phyloP scores from a whole-genome alignment of 1,139 yeast genomes.

The Barnettozyma hawaiiensis region DNA sequence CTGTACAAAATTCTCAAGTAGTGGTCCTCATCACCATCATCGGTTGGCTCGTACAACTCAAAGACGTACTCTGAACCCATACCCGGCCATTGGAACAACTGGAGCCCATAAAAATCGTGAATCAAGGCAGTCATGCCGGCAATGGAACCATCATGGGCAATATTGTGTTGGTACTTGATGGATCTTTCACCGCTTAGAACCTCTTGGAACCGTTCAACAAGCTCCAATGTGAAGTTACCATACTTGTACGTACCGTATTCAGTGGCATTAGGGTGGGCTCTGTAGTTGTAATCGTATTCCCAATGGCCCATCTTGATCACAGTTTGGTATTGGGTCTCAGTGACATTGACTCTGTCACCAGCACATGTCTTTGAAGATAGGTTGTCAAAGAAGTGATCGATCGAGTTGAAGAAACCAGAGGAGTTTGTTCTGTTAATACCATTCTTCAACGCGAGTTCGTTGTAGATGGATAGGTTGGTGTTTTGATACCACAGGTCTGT shows the following conservation, averaged over 20 bases:
- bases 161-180: conserved; percentile 32
- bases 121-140: conserved; percentile 33
- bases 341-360: conserved; percentile 28
- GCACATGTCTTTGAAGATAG: conserved; percentile 34
- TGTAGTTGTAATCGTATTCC: conserved; percentile 34
- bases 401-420: conserved; percentile 28
- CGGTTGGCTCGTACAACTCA: conserved; percentile 30
- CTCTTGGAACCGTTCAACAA: conserved; percentile 27
- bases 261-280: conserved; percentile 30
- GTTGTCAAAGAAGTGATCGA: conserved; percentile 38
- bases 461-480: conserved; percentile 27
- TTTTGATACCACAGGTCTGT: conserved; percentile 32
- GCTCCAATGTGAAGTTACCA: conserved; percentile 34
- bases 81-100: conserved; percentile 38
- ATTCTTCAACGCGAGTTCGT: conserved; percentile 19
- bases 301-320: conserved; percentile 37
- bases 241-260: conserved; percentile 29
- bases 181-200: conserved; percentile 25
- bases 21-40: conserved; percentile 17
- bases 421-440: conserved; percentile 20
- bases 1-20: conserved; percentile 33
- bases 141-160: conserved; percentile 39
- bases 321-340: conserved; percentile 28
- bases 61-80: conserved; percentile 38
- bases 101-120: conserved; percentile 25